A percentile compares a stretch with the other conserved stretches of the same genome.
Conservation (phyloP, 805 yeast genomes). For the Nakazawaea populi region DNA sequence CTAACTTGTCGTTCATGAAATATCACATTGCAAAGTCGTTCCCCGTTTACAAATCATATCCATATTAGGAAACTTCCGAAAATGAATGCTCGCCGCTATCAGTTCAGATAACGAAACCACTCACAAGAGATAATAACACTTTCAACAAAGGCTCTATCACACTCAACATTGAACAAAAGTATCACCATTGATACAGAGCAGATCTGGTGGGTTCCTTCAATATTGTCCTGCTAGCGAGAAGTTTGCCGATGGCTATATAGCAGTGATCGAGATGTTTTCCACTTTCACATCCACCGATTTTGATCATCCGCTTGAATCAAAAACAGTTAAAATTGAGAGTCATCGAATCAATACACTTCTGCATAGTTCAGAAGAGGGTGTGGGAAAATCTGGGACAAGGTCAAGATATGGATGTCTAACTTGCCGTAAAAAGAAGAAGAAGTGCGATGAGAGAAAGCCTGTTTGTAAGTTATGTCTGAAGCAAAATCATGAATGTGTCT, state of each 20-base stretch:
- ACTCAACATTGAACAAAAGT: too few species aligned
- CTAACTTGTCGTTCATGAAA: too few species aligned
- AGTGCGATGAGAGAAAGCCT: slow-evolving; percentile 44
- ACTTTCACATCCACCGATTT: background rate
- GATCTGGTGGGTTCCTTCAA: too few species aligned
- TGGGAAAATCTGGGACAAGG: slow-evolving; percentile 11
- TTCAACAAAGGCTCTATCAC: too few species aligned
- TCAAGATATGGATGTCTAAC: slow-evolving; percentile 33
- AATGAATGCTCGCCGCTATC: too few species aligned
- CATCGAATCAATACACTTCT: background rate
- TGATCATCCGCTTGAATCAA: slow-evolving; percentile 3
- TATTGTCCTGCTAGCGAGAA: background rate
- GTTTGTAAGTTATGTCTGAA: slow-evolving; percentile 36
- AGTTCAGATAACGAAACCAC: too few species aligned
- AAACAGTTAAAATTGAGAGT: background rate
- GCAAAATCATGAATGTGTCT: slow-evolving; percentile 23
- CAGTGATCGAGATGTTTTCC: slow-evolving; percentile 1
- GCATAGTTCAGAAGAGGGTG: background rate
- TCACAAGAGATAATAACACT: too few species aligned
- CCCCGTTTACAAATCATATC: too few species aligned
- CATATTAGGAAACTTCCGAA: too few species aligned
- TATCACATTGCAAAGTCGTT: too few species aligned
- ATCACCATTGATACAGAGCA: too few species aligned
- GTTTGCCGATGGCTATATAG: background rate
- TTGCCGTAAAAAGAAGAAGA: slow-evolving; percentile 40